Evolutionary conservation across 441 rosid species (phyloP), one percentile per base, ranked within the genome.

Genomic region (Pelargonium cotyledonis): DNA sequence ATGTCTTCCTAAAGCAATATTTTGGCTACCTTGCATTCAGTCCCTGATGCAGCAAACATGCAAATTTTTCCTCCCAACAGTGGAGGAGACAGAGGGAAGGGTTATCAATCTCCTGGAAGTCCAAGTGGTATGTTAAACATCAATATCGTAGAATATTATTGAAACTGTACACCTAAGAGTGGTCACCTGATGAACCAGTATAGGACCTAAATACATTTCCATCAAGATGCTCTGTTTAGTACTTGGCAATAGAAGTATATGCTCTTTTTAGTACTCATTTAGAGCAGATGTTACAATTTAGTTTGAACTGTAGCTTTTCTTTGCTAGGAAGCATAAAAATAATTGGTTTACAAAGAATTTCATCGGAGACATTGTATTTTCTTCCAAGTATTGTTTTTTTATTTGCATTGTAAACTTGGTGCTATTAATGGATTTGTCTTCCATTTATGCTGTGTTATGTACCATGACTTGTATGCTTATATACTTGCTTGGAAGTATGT

Each of bases 1-100:
- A 57, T 10, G 31, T 29, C 67, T 23, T 9, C 65, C 19, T 41
- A 2, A 44, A 31, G 44, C 19, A 38, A 65, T 73, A 57, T 82
- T 71, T 46, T 64, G 76, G 16, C 66, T 63, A 62, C 60, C 44
- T 76, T 41, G 16, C 71, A 43, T 78, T 78, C 83, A 88, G 97
- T 66, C 11, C 89, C 96, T n/a, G 85, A 83, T 77, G 95, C 94
- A 41, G n/a, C n/a, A n/a, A 91, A 68, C 62, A 79, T 91, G 95
- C 87, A 88, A 70, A 82, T 68, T 71, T 87, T 86, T 68, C 94
- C 99, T 66, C 95, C 92, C 9, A 73, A 62, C 69, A 79, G 71
- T 69, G 85, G 78, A 53, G 88, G 88, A 65, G 82, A 77, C 69
- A 80, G 74, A 67, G 68, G 85, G 62, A 77, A 72, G 69, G 92